A percentile compares a stretch with the other conserved stretches of the same genome.
Evolutionary conservation across 2,329 filamentous ascomycete species (phyloP).

Genomic region (Cladophialophora bantiana): DNA sequence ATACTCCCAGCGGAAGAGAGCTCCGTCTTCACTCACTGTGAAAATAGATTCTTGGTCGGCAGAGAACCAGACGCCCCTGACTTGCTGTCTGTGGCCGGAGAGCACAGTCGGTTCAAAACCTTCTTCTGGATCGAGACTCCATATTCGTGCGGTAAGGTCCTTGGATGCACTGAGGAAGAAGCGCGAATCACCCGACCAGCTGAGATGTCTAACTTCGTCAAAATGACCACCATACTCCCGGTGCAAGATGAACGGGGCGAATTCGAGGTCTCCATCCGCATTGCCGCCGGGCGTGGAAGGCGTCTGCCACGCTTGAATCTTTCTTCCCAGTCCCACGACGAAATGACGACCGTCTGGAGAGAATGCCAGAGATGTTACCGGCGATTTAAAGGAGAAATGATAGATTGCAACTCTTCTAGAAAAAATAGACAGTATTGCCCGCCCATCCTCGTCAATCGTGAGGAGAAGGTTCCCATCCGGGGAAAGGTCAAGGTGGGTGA

Average conservation of each 20-base stretch:
- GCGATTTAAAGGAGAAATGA: constrained; percentile 91
- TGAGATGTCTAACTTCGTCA: constrained; percentile 81
- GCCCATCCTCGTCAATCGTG: constrained; percentile 91
- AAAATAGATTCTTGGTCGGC: constrained; percentile 94
- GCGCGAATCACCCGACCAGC: constrained; percentile 95
- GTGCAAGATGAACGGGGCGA: constrained; percentile 91
- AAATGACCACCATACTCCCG: constrained; percentile 87
- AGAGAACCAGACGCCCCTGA: constrained; percentile 96
- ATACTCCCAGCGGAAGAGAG: constrained; percentile 93
- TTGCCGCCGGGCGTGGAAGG: constrained; percentile 85
- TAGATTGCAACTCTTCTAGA: constrained; percentile 85
- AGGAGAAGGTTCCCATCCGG: constrained; percentile 91
- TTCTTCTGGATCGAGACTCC: constrained; percentile 87
- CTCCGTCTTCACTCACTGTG: constrained; percentile 96
- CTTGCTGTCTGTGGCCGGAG: constrained; percentile 86
- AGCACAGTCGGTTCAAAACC: constrained; percentile 89
- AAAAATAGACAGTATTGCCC: constrained; percentile 91
- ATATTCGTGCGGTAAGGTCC: constrained; percentile 91
- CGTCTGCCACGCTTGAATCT: constrained; percentile 95
- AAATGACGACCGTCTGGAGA: constrained; percentile 91
- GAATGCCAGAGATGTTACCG: constrained; percentile 83
- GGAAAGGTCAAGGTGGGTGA: constrained; percentile 83
- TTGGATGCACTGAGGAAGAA: constrained; percentile 94
- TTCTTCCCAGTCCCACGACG: constrained; percentile 83
- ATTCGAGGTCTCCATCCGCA: constrained; percentile 82